A percentile compares a stretch with the other conserved stretches of the same genome.
phyloP scores from a whole-genome alignment of 345 rosid genomes.

The Eucalyptus sp. region DNA sequence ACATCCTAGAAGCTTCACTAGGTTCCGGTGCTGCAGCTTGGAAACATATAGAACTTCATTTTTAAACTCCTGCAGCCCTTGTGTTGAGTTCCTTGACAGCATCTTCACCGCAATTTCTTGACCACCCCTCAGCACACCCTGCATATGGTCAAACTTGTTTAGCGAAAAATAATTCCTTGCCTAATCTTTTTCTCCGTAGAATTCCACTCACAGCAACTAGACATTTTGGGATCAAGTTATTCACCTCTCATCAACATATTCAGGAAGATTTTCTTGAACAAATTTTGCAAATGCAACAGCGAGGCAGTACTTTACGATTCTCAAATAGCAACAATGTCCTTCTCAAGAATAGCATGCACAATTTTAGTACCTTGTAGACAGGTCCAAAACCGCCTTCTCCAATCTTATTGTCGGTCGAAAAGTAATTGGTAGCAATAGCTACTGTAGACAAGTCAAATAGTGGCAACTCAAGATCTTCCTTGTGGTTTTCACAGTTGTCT shows the following conservation, averaged over 20 bases:
- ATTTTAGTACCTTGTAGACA: background rate
- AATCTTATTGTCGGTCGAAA: background rate
- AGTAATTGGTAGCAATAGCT: background rate
- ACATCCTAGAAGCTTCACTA: constrained; percentile 26
- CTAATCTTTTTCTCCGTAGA: background rate
- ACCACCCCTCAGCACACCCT: background rate
- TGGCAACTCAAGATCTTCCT: background rate
- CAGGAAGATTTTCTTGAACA: background rate
- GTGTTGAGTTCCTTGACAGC: background rate
- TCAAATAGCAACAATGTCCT: background rate
- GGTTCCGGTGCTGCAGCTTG: constrained; percentile 30
- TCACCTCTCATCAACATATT: background rate
- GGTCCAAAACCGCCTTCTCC: constrained; percentile 4
- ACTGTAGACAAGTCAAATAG: background rate
- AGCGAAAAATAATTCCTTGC: background rate
- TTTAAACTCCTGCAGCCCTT: constrained; percentile 1
- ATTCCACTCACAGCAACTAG: background rate
- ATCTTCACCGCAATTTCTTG: constrained; percentile 9
- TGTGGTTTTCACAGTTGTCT: background rate
- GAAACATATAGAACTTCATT: constrained; percentile 1
- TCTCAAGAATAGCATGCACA: background rate
- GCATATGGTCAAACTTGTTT: background rate
- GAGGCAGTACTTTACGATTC: background rate
- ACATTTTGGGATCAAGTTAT: background rate
- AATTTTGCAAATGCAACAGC: background rate